Base-by-base conservation (phyloP, 148 eudicot species). In the Amaranthus hypochondriacus region DNA sequence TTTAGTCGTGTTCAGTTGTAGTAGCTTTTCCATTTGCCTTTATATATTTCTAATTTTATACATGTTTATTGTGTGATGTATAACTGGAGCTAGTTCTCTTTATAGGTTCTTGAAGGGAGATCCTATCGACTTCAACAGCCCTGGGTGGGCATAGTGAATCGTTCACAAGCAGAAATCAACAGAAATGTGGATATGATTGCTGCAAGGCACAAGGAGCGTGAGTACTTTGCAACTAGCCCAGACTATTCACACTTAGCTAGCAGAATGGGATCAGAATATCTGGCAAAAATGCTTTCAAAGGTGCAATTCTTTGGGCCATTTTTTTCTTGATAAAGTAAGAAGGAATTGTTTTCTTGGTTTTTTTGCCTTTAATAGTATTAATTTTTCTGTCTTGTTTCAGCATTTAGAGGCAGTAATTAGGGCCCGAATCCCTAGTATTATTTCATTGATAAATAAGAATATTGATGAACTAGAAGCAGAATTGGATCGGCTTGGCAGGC, bases 391-490 rank as follows among this genome's bases (percentile, higher is more conserved):
- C 69, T 60, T 76, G 64, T 52, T 66, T 62, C 87, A 91, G 98
- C 97, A 91, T 77, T 75, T 91, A 89, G 98, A 91, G 85, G 49
- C 87, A 39, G 90, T 87, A 55, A 94, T 91, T 74, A 91, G 86
- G 84, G 87, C 96, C 51, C 83, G 86, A 74, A 89, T 94, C 71
- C 98, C 98, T 65, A 91, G 96, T 75, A 91, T 94, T 69, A 86
- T 84, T 48, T 78, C 97, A 15, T 75, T 94, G 83, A 91, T 89
- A 18, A 94, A 89, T 86, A 94, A 87, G 80, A 87, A 76, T 66
- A 88, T 94, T 60, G 96, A 91, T 62, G 98, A 94, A 75, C 88
- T 94, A 70, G 96, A 94, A 83, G 83, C 93, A n/a, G 97, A 94
- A 87, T 72, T 94, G 89, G 97, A 94, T 60, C 89, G 83, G 74